These are phyloP conservation scores for Epichloe brachyelytri DNA, from an alignment of 2,329 filamentous ascomycete species.

Conservation along the genomic window DNA sequence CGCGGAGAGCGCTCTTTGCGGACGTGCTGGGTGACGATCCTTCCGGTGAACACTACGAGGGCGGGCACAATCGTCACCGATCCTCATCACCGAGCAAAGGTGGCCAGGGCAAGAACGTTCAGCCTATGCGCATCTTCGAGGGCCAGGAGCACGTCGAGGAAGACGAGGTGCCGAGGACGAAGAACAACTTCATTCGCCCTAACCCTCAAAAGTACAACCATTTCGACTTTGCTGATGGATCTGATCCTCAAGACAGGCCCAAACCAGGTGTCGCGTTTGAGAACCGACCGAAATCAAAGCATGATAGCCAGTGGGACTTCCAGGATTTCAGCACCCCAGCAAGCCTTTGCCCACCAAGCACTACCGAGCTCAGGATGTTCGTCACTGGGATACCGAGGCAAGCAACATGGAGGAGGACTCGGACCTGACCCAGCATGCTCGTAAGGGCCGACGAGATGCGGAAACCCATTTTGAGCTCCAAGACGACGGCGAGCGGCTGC, in stretches of 20 bases:
- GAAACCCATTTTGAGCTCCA: conserved; percentile 74
- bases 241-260: conserved; percentile 35
- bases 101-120: conserved; percentile 48
- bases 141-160: conserved; percentile 31
- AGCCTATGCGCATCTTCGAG: conserved; percentile 51
- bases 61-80: conserved; percentile 30
- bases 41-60: conserved; percentile 30
- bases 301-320: conserved; percentile 72
- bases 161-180: conserved; percentile 26
- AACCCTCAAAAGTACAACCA: conserved; percentile 74
- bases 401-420: conserved; percentile 32
- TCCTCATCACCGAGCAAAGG: conserved; percentile 36
- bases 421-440: conserved; percentile 44
- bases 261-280: conserved; percentile 27
- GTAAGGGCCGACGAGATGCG: conserved; percentile 64
- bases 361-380: conserved; percentile 52
- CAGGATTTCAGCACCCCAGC: conserved; percentile 70
- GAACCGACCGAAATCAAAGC: conserved; percentile 43
- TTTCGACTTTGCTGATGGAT: conserved; percentile 66
- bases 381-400: conserved; percentile 63
- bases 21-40: conserved; percentile 56
- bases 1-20: conserved; percentile 50
- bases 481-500: conserved; percentile 55
- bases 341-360: conserved; percentile 52
- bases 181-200: conserved; percentile 42